These are phyloP conservation scores for Diaporthe ampelina DNA, from an alignment of 2,329 filamentous ascomycete species.

Conservation along the genomic window DNA sequence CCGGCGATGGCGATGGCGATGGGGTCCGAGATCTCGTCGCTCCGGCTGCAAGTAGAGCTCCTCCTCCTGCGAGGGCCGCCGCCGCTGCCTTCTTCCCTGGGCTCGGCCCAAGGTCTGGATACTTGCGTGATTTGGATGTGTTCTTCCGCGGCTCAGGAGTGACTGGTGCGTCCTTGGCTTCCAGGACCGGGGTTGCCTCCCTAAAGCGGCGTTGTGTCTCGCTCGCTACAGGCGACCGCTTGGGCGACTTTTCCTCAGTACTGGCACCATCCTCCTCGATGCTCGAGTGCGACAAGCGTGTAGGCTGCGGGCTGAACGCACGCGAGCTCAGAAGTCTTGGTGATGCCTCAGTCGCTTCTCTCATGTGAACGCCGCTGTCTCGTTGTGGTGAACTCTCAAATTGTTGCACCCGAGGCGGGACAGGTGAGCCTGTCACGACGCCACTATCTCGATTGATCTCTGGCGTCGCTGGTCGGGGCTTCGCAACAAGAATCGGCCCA, in stretches of 20 bases:
- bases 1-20: constrained; percentile 39
- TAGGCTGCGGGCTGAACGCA: constrained; percentile 39
- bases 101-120: constrained; percentile 49
- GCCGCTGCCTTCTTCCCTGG: constrained; percentile 43
- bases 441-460: constrained; percentile 65
- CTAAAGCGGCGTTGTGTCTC: constrained; percentile 38
- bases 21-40: constrained; percentile 49
- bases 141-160: constrained; percentile 63
- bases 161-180: constrained; percentile 52
- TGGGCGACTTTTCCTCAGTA: constrained; percentile 8
- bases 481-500: constrained; percentile 44
- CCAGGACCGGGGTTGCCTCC: constrained; percentile 54
- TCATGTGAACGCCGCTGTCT: constrained; percentile 71
- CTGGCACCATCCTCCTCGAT: constrained; percentile 38
- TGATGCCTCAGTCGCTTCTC: constrained; percentile 58
- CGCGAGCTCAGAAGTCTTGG: constrained; percentile 45
- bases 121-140: constrained; percentile 45
- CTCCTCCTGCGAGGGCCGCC: constrained; percentile 47
- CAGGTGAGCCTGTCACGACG: constrained; percentile 61
- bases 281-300: constrained; percentile 35
- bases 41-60: constrained; percentile 48
- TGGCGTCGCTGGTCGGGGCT: constrained; percentile 44
- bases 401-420: constrained; percentile 52
- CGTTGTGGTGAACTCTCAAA: constrained; percentile 54
- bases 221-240: constrained; percentile 28